A percentile compares a stretch with the other conserved stretches of the same genome.
Conservation (phyloP, 306 rosid genomes). For the Medicago ruthenica region DNA sequence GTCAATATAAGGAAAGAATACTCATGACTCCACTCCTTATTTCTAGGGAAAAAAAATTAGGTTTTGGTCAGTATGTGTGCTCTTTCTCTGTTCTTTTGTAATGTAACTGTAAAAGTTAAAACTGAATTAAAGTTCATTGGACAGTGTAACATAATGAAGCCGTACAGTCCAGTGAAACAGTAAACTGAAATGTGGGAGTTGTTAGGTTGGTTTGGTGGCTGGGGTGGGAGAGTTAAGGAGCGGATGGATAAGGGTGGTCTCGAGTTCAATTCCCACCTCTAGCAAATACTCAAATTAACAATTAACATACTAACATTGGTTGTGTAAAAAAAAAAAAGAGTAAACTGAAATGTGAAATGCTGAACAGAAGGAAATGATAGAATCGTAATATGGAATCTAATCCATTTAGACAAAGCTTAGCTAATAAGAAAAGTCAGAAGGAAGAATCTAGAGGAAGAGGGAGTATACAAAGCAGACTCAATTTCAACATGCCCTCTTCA, state of each 20-base stretch:
- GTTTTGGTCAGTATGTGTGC: no score
- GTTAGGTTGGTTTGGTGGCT: no score
- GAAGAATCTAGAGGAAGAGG: background rate
- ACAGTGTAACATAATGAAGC: no score
- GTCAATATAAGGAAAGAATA: background rate
- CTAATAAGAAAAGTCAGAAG: background rate
- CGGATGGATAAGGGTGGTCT: no score
- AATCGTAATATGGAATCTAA: background rate
- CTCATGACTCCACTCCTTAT: background rate
- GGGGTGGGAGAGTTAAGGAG: no score
- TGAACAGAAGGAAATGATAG: background rate
- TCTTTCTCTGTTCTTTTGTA: no score
- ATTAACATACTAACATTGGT: no score
- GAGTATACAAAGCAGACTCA: background rate
- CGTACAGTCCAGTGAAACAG: background rate
- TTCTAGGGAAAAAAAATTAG: no score
- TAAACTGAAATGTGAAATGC: background rate
- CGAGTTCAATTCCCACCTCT: no score
- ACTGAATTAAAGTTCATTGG: background rate
- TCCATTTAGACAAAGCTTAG: background rate
- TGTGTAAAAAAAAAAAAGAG: background rate
- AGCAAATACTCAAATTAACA: no score
- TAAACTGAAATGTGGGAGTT: background rate
- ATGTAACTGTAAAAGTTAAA: background rate
- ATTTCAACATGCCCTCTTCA: background rate